Percentiles rank a stretch among this genome's conserved stretches.
phyloP scores from a whole-genome alignment of 805 yeast genomes.

The Wickerhamiella domercqiae region DNA sequence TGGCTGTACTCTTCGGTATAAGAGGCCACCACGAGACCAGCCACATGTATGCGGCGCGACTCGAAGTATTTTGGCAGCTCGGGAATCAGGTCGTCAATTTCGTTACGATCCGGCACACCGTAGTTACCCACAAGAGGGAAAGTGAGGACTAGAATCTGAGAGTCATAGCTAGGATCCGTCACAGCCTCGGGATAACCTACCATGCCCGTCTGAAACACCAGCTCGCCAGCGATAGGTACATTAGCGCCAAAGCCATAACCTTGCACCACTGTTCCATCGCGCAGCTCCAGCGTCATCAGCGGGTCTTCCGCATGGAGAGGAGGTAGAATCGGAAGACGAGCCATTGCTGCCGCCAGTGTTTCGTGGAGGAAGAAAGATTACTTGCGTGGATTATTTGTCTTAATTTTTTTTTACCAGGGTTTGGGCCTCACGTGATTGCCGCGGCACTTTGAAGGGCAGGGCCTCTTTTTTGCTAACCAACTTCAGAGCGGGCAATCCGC shows the following conservation, averaged over 20 bases:
- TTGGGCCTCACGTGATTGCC: too few relatives aligned
- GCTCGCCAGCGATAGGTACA: conserved; percentile 81
- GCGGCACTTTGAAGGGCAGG: too few relatives aligned
- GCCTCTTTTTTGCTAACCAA: too few relatives aligned
- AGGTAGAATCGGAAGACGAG: conserved; percentile 72
- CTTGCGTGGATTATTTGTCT: too few relatives aligned
- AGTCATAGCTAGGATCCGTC: conserved; percentile 96
- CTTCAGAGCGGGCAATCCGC: too few relatives aligned
- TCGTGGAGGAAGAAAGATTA: conserved; percentile 1
- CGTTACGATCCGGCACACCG: conserved; percentile 89
- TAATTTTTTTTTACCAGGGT: too few relatives aligned
- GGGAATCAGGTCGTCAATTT: conserved; percentile 57
- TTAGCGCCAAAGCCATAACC: conserved; percentile 97
- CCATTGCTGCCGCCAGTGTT: conserved; percentile 4
- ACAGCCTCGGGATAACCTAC: conserved; percentile 97
- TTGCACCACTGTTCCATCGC: conserved; percentile 71
- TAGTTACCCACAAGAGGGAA: conserved; percentile 96
- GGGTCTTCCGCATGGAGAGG: conserved; percentile 74
- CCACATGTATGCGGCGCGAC: conserved; percentile 81
- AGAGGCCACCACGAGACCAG: conserved; percentile 92
- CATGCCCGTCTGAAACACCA: conserved; percentile 99
- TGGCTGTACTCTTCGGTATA: conserved; percentile 95
- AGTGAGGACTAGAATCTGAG: conserved; percentile 91
- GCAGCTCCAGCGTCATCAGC: conserved; percentile 74
- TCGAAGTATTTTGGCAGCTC: conserved; percentile 84